Evolutionary conservation across 805 yeast species (phyloP).

Genomic region (Tetrapisispora nanseiensis): DNA sequence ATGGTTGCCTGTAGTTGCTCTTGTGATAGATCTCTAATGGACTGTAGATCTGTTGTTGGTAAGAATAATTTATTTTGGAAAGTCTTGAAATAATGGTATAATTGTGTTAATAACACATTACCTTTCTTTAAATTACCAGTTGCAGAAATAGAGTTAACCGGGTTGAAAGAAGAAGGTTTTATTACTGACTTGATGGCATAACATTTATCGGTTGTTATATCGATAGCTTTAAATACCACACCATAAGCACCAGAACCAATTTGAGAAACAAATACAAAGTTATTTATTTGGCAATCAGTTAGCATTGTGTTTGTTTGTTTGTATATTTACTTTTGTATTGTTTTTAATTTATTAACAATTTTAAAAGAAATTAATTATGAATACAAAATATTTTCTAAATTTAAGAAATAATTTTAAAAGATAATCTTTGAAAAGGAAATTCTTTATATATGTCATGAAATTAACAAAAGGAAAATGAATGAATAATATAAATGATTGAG

Average conservation of each 20-base stretch:
- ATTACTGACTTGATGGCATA: conserved; percentile 68
- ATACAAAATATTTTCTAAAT: too few relatives aligned
- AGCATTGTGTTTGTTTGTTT: not conserved
- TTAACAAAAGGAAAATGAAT: too few relatives aligned
- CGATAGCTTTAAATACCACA: conserved; percentile 60
- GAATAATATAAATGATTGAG: too few relatives aligned
- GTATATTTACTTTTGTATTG: too few relatives aligned
- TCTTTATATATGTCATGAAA: not conserved
- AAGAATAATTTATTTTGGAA: conserved; percentile 18
- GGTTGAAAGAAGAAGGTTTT: conserved; percentile 32
- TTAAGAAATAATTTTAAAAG: too few relatives aligned
- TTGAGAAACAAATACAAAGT: conserved; percentile 18
- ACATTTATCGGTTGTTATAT: conserved; percentile 37
- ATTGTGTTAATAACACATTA: conserved; percentile 4
- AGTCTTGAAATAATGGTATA: conserved; percentile 6
- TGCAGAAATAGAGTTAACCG: conserved; percentile 12
- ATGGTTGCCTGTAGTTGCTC: conserved; percentile 7
- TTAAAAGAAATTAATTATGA: too few relatives aligned
- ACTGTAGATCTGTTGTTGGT: conserved; percentile 24
- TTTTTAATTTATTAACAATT: too few relatives aligned
- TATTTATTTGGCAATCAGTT: conserved; percentile 20
- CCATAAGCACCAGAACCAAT: conserved; percentile 82
- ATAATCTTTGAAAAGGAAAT: not conserved
- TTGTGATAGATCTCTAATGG: conserved; percentile 15
- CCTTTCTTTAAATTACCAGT: conserved; percentile 5